Evolutionary conservation across 805 yeast species (phyloP).

Genomic region (Kuraishia molischiana): DNA sequence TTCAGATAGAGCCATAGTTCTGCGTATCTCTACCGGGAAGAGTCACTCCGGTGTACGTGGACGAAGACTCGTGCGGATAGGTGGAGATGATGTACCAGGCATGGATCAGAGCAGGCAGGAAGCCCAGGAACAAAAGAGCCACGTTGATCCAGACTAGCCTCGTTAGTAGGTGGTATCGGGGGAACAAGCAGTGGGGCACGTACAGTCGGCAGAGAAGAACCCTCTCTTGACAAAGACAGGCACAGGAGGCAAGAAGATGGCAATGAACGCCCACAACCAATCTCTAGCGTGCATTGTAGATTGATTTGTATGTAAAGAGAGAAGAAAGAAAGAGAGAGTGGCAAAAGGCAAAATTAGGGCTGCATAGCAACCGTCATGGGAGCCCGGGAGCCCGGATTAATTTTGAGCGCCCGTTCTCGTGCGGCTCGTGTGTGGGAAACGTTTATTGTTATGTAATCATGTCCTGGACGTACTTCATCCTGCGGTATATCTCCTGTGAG

Average conservation of each 20-base stretch:
- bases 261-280: constrained; percentile 57
- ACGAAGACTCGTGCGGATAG: constrained; percentile 39
- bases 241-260: constrained; percentile 62
- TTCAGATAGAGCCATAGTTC: constrained; percentile 20
- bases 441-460: too few species aligned
- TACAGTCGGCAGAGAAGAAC: constrained; percentile 42
- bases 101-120: constrained; percentile 70
- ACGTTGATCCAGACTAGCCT: constrained; percentile 42
- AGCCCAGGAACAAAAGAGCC: constrained; percentile 61
- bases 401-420: too few species aligned
- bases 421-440: too few species aligned
- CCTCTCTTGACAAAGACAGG: constrained; percentile 68
- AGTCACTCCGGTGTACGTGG: constrained; percentile 21
- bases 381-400: too few species aligned
- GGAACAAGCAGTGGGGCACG: constrained; percentile 10
- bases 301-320: neutral
- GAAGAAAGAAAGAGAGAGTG: neutral
- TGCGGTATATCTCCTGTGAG: constrained; percentile 2
- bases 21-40: constrained; percentile 24
- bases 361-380: too few species aligned
- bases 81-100: constrained; percentile 69
- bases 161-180: neutral
- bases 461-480: neutral
- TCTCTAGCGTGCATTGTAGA: constrained; percentile 4
- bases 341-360: neutral